Evolutionary conservation across 139 green algal genomes (phyloP).

Genomic region (Chlamydomonas schloesseri): DNA sequence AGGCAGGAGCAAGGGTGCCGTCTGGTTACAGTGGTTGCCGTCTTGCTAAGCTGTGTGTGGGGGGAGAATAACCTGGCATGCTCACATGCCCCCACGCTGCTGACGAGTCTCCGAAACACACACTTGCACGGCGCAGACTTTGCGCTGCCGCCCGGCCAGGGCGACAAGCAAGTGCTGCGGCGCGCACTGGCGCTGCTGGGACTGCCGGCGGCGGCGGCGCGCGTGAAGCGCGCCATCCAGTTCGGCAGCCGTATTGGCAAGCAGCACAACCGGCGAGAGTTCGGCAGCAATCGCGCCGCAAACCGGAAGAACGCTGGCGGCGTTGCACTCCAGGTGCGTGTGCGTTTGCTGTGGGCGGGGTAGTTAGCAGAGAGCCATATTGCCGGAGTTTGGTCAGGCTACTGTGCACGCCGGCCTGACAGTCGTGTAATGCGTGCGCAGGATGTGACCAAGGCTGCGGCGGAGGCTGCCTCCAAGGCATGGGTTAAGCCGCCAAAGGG

Average conservation of each 20-base stretch:
- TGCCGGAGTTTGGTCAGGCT: too few species aligned
- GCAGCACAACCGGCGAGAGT: constrained; percentile 82
- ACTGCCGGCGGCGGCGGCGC: constrained; percentile 69
- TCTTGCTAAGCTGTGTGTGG: too few species aligned
- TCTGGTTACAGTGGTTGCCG: too few species aligned
- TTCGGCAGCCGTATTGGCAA: constrained; percentile 92
- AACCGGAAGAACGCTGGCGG: constrained; percentile 67
- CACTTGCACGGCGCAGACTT: constrained; percentile 9
- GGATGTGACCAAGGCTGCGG: not conserved
- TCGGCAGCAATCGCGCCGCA: constrained; percentile 87
- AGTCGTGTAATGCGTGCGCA: too few species aligned
- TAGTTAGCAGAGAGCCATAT: too few species aligned
- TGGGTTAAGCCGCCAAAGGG: not conserved
- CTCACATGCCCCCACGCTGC: too few species aligned
- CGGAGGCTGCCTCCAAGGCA: not conserved
- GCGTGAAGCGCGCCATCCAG: constrained; percentile 94
- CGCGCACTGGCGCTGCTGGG: constrained; percentile 71
- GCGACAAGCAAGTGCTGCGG: constrained; percentile 93
- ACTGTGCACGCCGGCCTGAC: too few species aligned
- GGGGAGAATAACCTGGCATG: too few species aligned
- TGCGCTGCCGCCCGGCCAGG: constrained; percentile 53
- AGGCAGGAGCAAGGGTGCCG: too few species aligned
- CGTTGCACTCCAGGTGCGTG: constrained; percentile 32
- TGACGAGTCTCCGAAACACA: too few species aligned
- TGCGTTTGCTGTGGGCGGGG: too few species aligned